Evolutionary conservation across 2,329 filamentous ascomycete species (phyloP), one percentile per base, ranked within the genome.

Genomic region (Scedosporium dehoogii): DNA sequence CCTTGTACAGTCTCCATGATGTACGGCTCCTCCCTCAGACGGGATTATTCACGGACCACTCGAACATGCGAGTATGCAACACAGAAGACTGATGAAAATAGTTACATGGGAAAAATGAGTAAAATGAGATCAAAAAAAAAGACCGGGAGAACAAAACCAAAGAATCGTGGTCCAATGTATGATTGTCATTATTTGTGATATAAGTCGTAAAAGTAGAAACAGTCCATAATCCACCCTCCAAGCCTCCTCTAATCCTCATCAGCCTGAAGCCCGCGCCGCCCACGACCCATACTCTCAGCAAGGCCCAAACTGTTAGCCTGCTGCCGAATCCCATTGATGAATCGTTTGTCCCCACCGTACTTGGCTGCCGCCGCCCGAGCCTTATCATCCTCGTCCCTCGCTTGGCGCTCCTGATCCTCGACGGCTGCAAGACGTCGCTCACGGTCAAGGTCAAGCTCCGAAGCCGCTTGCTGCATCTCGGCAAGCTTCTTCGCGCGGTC

Each of bases 391-490:
- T 84, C 83, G 64, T 90, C 85, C 12, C 81, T 79, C 55, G 85
- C 82, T 18, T 77, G 77, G 58, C 82, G 80, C 67, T 96, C 91
- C 64, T 80, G 80, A 65, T 85, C 83, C 25, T 84, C 85, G 18
- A 92, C 75, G 1, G 85, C 84, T 0, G 84, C 83, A 9, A 96
- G 76, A 25, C 91, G 83, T 64, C 82, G 80, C 66, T 84, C 83
- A 38, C 91, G 85, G 67, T 89, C 86, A n/a, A 78, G 71, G 68
- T 93, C 89, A 58, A 96, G 77, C 10, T 88, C 84, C 1, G 79
- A 81, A 4, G 89, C 89, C 29, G 85, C 87, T 18, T 82, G 81
- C 71, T 90, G 87, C 89, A 92, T 91, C 7, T 85, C 86, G 16
- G 86, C 88, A 18, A 91, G 74, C 70, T 85, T 90, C 25, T 82